Percentiles rank a stretch among this genome's conserved stretches.
These are phyloP conservation scores for Kitagawia praeruptora DNA, from an alignment of 129 eudicot genomes.

Conservation along the genomic window DNA sequence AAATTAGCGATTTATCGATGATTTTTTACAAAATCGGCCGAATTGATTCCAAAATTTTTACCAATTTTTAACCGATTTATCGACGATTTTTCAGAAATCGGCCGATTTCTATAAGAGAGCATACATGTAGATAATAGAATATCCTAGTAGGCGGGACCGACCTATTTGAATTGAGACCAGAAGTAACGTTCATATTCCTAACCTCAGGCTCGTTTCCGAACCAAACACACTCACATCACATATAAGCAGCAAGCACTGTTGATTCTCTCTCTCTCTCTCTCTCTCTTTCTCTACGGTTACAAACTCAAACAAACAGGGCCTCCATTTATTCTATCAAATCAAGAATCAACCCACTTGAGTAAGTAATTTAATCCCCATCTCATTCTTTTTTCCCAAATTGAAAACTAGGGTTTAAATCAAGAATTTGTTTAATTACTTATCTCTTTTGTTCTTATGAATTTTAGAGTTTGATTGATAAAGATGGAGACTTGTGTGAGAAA, in stretches of 20 bases:
- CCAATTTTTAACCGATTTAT: too few relatives aligned
- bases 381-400: not conserved
- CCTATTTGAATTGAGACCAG: constrained; percentile 40
- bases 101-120: too few relatives aligned
- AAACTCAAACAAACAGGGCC: not conserved
- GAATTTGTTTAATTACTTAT: not conserved
- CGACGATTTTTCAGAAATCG: too few relatives aligned
- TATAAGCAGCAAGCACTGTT: not conserved
- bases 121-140: too few relatives aligned
- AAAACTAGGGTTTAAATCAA: constrained; percentile 2
- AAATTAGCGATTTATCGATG: too few relatives aligned
- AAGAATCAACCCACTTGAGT: not conserved
- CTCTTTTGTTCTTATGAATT: constrained; percentile 18
- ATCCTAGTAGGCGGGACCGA: not conserved
- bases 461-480: constrained; percentile 16
- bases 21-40: too few relatives aligned
- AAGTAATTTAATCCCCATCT: not conserved
- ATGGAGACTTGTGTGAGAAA: constrained; percentile 57
- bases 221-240: not conserved
- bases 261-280: not conserved
- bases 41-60: too few relatives aligned
- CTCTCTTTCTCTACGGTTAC: not conserved
- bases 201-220: constrained; percentile 39
- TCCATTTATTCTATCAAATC: not conserved
- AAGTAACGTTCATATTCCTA: constrained; percentile 39